Conservation (phyloP, 139 green algal species). For the Coelastrella sp. region DNA sequence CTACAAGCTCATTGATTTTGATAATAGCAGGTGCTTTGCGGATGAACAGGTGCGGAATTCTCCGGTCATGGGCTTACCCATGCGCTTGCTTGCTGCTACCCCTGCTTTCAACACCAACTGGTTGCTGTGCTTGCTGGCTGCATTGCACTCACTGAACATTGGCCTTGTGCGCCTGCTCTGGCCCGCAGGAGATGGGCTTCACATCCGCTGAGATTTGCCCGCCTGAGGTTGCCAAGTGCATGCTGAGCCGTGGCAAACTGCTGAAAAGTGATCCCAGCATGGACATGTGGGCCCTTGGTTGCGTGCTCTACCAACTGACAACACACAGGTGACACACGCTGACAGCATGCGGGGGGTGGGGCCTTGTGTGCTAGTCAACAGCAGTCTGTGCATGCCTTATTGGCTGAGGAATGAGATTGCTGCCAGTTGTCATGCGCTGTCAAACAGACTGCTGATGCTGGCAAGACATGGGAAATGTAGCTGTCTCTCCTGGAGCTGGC, state of each 20-base stretch:
- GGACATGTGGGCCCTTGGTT: conserved; percentile 18
- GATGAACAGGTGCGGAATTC: neutral
- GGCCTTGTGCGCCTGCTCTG: no score
- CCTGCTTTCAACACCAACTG: no score
- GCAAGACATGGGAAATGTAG: no score
- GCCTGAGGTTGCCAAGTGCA: neutral
- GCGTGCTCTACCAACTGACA: conserved; percentile 6
- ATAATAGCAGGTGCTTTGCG: conserved; percentile 18
- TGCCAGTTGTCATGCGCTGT: no score
- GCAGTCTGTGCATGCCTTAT: no score
- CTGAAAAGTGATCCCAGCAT: conserved; percentile 1
- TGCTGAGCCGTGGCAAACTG: neutral
- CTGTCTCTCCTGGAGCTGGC: no score
- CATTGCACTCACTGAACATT: neutral
- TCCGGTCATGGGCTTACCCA: neutral
- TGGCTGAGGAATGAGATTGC: no score
- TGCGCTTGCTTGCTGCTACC: neutral
- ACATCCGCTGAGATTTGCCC: conserved; percentile 11
- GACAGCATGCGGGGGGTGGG: no score
- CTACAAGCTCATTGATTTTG: conserved; percentile 30
- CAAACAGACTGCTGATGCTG: neutral
- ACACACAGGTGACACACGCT: neutral
- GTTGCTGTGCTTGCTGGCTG: neutral
- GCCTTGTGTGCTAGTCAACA: no score
- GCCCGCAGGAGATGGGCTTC: conserved; percentile 6